phyloP scores from a whole-genome alignment of 2,329 filamentous ascomycete genomes.

The Pseudonectria buxi region DNA sequence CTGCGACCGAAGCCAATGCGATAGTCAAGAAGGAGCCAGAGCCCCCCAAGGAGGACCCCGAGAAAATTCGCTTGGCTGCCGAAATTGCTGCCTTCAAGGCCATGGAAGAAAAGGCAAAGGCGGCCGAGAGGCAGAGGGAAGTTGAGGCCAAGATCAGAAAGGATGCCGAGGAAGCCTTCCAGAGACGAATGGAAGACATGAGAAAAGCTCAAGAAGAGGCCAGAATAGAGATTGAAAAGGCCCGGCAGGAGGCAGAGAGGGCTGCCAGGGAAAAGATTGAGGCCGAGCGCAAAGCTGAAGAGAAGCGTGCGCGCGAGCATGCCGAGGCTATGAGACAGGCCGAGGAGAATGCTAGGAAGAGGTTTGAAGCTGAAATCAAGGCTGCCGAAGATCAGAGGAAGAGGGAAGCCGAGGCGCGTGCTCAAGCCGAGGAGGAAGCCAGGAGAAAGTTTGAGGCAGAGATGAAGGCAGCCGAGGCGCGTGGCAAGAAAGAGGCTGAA shows the following conservation, averaged over 20 bases:
- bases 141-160: slow-evolving; percentile 38
- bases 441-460: slow-evolving; percentile 41
- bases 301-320: slow-evolving; percentile 32
- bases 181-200: slow-evolving; percentile 21
- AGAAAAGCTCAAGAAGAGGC: slow-evolving; percentile 17
- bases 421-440: slow-evolving; percentile 39
- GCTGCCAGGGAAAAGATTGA: slow-evolving; percentile 41
- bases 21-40: slow-evolving; percentile 36
- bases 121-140: slow-evolving; percentile 37
- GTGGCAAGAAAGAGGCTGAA: slow-evolving; percentile 40
- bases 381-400: slow-evolving; percentile 38
- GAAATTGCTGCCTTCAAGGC: slow-evolving; percentile 47
- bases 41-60: slow-evolving; percentile 40
- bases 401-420: slow-evolving; percentile 41
- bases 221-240: slow-evolving; percentile 32
- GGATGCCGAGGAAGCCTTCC: slow-evolving; percentile 39
- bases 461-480: slow-evolving; percentile 37
- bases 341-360: slow-evolving; percentile 39
- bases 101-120: slow-evolving; percentile 39
- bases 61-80: slow-evolving; percentile 55
- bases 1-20: slow-evolving; percentile 35
- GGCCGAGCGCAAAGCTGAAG: slow-evolving; percentile 19
- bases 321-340: slow-evolving; percentile 39
- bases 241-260: slow-evolving; percentile 31
- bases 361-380: slow-evolving; percentile 40